Conservation (phyloP, 2,329 filamentous ascomycete genomes). For the Xylariaceae sp. region DNA sequence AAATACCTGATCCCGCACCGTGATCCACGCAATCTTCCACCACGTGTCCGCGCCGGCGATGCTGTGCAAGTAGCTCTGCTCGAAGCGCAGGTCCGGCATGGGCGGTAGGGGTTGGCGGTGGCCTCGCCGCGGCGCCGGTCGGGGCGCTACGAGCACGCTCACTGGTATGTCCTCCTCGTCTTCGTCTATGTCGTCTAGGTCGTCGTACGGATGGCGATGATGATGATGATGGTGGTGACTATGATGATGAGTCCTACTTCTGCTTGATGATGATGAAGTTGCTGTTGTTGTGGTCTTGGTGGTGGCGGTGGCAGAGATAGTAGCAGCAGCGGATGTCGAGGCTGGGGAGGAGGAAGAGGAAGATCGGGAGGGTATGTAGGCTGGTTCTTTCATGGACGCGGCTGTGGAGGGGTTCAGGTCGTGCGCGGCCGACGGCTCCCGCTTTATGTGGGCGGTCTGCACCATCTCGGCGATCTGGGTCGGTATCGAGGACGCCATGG, state of each 20-base stretch:
- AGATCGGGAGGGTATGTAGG: conserved; percentile 33
- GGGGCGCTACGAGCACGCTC: conserved; percentile 51
- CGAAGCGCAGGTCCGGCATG: conserved; percentile 87
- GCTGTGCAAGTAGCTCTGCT: conserved; percentile 95
- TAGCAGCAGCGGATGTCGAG: background rate
- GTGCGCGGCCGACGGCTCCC: conserved; percentile 62
- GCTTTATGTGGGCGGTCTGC: conserved; percentile 74
- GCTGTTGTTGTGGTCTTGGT: no score
- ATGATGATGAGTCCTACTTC: no score
- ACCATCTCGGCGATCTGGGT: conserved; percentile 71
- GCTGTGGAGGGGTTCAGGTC: conserved; percentile 78
- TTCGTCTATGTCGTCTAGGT: conserved; percentile 32
- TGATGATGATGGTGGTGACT: no score
- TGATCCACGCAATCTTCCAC: conserved; percentile 78
- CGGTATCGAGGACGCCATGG: conserved; percentile 41
- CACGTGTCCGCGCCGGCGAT: conserved; percentile 74
- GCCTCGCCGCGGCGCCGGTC: conserved; percentile 42
- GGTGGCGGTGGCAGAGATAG: no score
- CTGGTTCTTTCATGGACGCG: conserved; percentile 60
- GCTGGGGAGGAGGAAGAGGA: conserved; percentile 15
- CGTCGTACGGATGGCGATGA: background rate
- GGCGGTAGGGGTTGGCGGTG: conserved; percentile 40
- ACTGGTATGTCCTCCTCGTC: conserved; percentile 64
- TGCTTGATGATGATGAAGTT: no score
- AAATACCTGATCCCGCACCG: conserved; percentile 75